A percentile compares a stretch with the other conserved stretches of the same genome.
phyloP scores from a whole-genome alignment of 1,284 basidiomycete species.

The Ceratobasidium sp. region DNA sequence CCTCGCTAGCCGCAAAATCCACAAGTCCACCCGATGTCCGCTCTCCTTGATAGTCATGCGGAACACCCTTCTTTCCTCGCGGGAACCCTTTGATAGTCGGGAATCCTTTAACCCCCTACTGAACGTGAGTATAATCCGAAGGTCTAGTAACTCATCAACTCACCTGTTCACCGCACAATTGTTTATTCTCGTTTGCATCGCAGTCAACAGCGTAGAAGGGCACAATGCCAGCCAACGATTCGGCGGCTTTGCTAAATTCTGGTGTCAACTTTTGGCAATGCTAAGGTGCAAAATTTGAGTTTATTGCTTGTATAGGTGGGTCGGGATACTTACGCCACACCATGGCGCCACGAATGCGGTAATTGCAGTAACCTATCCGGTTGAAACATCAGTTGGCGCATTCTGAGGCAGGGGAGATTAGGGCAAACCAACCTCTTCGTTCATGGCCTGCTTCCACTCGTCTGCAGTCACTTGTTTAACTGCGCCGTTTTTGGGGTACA shows the following conservation, averaged over 20 bases:
- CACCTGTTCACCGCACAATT: slow-evolving; percentile 82
- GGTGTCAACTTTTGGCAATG: slow-evolving; percentile 90
- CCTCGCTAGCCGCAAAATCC: slow-evolving; percentile 78
- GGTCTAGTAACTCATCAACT: slow-evolving; percentile 42
- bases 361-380: slow-evolving; percentile 70
- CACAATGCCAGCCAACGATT: slow-evolving; percentile 81
- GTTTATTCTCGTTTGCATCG: slow-evolving; percentile 84
- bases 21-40: slow-evolving; percentile 79
- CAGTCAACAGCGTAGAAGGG: slow-evolving; percentile 93
- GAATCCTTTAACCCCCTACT: slow-evolving; percentile 86
- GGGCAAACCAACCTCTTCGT: slow-evolving; percentile 70
- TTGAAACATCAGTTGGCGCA: slow-evolving; percentile 20
- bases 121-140: not conserved
- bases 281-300: slow-evolving; percentile 54
- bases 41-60: slow-evolving; percentile 78
- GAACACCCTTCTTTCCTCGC: slow-evolving; percentile 69
- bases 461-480: slow-evolving; percentile 82
- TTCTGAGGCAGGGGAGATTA: slow-evolving; percentile 5
- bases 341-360: slow-evolving; percentile 93
- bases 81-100: slow-evolving; percentile 92
- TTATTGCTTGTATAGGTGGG: slow-evolving; percentile 9
- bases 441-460: slow-evolving; percentile 78
- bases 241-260: slow-evolving; percentile 85
- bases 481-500: slow-evolving; percentile 74
- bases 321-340: slow-evolving; percentile 75